These are phyloP conservation scores for Grigorovia humatica DNA, from an alignment of 805 yeast genomes.

Conservation along the genomic window DNA sequence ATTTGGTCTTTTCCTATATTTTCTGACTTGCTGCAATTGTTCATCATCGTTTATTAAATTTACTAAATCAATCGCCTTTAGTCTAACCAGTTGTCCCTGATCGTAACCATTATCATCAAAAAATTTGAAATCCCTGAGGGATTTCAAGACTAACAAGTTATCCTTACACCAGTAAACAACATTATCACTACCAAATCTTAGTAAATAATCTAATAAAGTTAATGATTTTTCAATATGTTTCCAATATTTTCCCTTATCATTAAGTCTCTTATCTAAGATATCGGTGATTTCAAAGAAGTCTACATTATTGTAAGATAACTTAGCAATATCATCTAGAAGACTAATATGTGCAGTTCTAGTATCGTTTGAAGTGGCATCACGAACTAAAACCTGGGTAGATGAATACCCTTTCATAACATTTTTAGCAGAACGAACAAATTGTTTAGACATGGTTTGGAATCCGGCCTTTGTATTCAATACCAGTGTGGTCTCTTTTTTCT, in stretches of 20 bases:
- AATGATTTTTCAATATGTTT: constrained; percentile 88
- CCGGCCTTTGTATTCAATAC: not conserved
- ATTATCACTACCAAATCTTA: constrained; percentile 76
- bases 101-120: constrained; percentile 69
- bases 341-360: constrained; percentile 71
- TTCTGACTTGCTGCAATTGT: constrained; percentile 62
- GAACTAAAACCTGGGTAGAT: constrained; percentile 71
- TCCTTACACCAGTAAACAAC: constrained; percentile 89
- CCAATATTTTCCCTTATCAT: constrained; percentile 97
- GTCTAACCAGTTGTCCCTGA: constrained; percentile 80
- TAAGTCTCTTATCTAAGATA: constrained; percentile 81
- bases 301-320: constrained; percentile 56
- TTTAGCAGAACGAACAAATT: constrained; percentile 72
- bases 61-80: constrained; percentile 83
- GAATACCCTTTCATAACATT: constrained; percentile 75
- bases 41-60: constrained; percentile 74
- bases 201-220: constrained; percentile 79
- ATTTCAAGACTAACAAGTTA: constrained; percentile 77
- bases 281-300: constrained; percentile 88
- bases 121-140: constrained; percentile 81
- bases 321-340: constrained; percentile 77
- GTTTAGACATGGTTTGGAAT: constrained; percentile 50
- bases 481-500: no score
- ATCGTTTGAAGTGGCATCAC: constrained; percentile 89
- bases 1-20: constrained; percentile 29